Conservation (phyloP, 805 yeast species). For the Teunomyces barrocoloradensis region DNA sequence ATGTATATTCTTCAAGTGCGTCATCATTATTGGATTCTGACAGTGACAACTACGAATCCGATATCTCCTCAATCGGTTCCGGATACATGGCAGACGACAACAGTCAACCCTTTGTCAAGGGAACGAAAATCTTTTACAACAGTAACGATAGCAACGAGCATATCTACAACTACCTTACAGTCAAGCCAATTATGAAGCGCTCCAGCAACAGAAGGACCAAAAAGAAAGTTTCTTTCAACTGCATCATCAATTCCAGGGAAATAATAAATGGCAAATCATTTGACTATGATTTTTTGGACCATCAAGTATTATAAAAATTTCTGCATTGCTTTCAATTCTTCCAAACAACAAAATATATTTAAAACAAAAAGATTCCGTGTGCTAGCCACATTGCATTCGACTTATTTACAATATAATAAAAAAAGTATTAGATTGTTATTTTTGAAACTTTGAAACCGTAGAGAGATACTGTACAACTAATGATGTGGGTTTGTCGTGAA, state of each 20-base stretch:
- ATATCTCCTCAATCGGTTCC: constrained; percentile 13
- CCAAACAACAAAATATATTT: not conserved
- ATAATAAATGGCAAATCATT: constrained; percentile 41
- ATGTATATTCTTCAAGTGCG: constrained; percentile 2
- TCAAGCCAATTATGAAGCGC: constrained; percentile 19
- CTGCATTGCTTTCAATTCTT: constrained; percentile 6
- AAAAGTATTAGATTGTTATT: not conserved
- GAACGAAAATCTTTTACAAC: constrained; percentile 1
- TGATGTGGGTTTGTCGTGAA: not conserved
- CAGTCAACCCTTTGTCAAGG: constrained; percentile 5
- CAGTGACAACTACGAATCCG: constrained; percentile 11
- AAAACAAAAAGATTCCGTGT: not conserved
- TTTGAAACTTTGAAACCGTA: not conserved
- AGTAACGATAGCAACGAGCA: constrained; percentile 6
- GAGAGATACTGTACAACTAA: not conserved
- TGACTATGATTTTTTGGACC: constrained; percentile 44
- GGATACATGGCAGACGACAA: constrained; percentile 13
- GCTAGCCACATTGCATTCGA: not conserved
- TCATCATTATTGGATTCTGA: constrained; percentile 8
- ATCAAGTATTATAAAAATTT: constrained; percentile 25
- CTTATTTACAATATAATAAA: not conserved
- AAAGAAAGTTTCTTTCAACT: constrained; percentile 41
- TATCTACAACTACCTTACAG: constrained; percentile 9
- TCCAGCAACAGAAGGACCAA: not conserved
- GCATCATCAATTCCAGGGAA: constrained; percentile 44